Base-by-base conservation (phyloP, 371 early-diverging fungal genomes). In the Syncephalis plumigaleata region DNA sequence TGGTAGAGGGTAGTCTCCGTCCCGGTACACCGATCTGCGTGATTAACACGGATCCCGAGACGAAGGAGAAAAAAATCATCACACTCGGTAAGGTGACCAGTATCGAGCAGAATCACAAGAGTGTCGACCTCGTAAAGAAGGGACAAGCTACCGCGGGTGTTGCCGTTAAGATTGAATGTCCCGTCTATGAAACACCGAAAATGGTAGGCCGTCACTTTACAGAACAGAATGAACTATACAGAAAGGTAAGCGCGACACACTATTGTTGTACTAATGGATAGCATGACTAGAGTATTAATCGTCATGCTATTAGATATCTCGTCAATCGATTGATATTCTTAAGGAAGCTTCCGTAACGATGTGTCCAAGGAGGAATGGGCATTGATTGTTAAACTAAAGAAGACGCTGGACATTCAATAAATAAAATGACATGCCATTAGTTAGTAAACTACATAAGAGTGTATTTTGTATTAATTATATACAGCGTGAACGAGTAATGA, bases 271-370 rank as follows among this genome's bases (percentile, higher is more conserved):
- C n/a, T n/a, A n/a, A n/a, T n/a, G n/a, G n/a, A n/a, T n/a, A n/a
- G n/a, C n/a, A n/a, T n/a, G n/a, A n/a, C n/a, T n/a, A n/a, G n/a
- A n/a, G n/a, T n/a, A n/a, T n/a, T n/a, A n/a, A n/a, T n/a, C n/a
- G n/a, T n/a, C n/a, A n/a, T n/a, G n/a, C n/a, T n/a, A 76, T 25
- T 53, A 75, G 63, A 81, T 99, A 55, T 81, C 92, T 15, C 87
- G 99, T 39, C 67, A 67, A 44, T 93, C 93, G 26, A 99, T 99
- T 60, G 94, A 98, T 65, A 73, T 98, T 36, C 72, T 99, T 57
- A 99, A 99, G 71, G 80, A 86, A 82, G 76, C 26, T 99, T 98
- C 84, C 81, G 91, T 53, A 81, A 87, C 48, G 98, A 98, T 57
- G 48, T 99, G 55, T 66, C 75, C 46, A 84, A 86, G 66, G 98